Percentiles rank a stretch among this genome's conserved stretches.
These are phyloP conservation scores for Nicotiana paniculata DNA, from an alignment of 257 asterid genomes.

Conservation along the genomic window DNA sequence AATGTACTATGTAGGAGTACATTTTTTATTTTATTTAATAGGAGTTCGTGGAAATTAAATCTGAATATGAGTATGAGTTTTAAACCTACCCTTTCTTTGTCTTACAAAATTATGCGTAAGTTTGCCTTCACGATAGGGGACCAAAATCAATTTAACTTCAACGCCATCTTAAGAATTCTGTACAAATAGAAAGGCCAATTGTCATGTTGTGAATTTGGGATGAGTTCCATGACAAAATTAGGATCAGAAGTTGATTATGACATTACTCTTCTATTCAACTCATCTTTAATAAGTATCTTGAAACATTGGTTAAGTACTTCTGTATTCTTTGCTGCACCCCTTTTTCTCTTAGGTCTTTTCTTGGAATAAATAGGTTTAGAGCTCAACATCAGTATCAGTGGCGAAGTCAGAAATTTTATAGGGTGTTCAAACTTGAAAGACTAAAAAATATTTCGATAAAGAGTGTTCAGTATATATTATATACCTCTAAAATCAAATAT, in stretches of 20 bases:
- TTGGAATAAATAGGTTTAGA: conserved; percentile 2
- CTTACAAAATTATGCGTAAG: background rate
- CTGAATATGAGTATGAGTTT: too few species aligned
- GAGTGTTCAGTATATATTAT: too few species aligned
- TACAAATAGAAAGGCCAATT: background rate
- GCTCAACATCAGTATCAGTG: too few species aligned
- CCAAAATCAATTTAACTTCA: background rate
- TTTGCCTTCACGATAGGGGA: too few species aligned
- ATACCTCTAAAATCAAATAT: too few species aligned
- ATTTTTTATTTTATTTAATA: too few species aligned
- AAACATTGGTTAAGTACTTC: background rate
- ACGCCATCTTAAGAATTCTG: background rate
- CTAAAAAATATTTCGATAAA: too few species aligned
- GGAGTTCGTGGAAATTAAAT: too few species aligned
- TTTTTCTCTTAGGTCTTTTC: conserved; percentile 3
- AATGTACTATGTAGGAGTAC: too few species aligned
- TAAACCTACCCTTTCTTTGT: background rate
- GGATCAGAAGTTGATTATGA: conserved; percentile 10
- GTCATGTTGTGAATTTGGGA: background rate
- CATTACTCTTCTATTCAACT: conserved; percentile 4
- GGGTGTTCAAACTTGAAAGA: too few species aligned
- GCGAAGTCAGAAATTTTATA: too few species aligned
- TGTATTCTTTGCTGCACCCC: background rate
- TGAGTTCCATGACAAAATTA: background rate
- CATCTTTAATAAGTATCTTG: background rate